A percentile compares a stretch with the other conserved stretches of the same genome.
phyloP scores from a whole-genome alignment of 2,329 filamentous ascomycete genomes.

The Penicillium vulpinum region DNA sequence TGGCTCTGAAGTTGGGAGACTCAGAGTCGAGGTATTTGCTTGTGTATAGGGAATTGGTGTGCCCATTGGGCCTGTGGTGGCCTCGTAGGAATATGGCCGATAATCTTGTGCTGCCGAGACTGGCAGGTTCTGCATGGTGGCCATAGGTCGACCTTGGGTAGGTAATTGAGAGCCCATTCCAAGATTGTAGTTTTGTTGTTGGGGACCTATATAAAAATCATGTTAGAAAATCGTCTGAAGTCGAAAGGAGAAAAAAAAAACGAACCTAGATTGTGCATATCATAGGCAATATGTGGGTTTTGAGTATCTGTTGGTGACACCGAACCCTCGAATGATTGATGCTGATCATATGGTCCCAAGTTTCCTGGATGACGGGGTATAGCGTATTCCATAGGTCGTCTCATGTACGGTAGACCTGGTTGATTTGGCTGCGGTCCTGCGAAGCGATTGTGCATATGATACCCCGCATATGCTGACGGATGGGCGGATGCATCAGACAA shows the following conservation, averaged over 20 bases:
- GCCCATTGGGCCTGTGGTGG: conserved; percentile 30
- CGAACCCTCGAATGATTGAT: conserved; percentile 33
- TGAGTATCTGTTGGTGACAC: conserved; percentile 37
- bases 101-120: conserved; percentile 39
- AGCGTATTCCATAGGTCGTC: conserved; percentile 33
- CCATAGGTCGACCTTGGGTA: conserved; percentile 28
- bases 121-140: conserved; percentile 32
- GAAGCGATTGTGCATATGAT: conserved; percentile 31
- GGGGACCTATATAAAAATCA: conserved; percentile 25
- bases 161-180: conserved; percentile 31
- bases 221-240: conserved; percentile 11
- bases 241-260: neutral
- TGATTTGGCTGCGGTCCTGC: conserved; percentile 27
- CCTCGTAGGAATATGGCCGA: conserved; percentile 33
- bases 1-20: conserved; percentile 34
- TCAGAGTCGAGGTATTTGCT: conserved; percentile 37
- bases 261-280: conserved; percentile 32
- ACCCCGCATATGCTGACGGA: conserved; percentile 28
- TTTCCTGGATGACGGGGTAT: conserved; percentile 26
- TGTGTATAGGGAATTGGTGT: conserved; percentile 33
- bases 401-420: conserved; percentile 28
- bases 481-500: conserved; percentile 34
- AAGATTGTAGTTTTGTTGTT: conserved; percentile 31
- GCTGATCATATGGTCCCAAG: conserved; percentile 33
- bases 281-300: conserved; percentile 28